phyloP scores from a whole-genome alignment of 208 protist species.

The Leishmania braziliensis region DNA sequence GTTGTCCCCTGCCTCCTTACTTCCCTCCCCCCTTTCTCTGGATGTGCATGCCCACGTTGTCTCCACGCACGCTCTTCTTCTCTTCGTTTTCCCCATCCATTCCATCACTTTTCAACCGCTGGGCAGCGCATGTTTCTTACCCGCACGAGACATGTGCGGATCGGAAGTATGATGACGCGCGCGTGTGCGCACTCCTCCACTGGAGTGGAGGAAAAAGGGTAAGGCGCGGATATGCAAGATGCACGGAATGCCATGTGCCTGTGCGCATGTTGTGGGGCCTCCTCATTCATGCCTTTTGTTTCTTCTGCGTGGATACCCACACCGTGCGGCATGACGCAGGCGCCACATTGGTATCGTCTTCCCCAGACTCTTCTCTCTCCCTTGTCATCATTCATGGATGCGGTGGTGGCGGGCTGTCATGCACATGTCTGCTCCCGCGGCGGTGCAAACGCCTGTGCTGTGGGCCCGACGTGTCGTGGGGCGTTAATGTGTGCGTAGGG shows the following conservation, averaged over 20 bases:
- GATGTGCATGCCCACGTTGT: neutral
- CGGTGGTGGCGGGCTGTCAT: neutral
- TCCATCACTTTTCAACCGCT: no score
- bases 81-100: neutral
- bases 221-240: neutral
- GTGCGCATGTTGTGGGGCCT: neutral
- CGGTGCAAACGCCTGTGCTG: neutral
- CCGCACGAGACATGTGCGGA: neutral
- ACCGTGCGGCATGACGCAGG: neutral
- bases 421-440: neutral
- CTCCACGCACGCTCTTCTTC: neutral
- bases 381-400: neutral
- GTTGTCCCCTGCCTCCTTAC: neutral
- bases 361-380: neutral
- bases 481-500: neutral
- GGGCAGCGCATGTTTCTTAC: neutral
- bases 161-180: neutral
- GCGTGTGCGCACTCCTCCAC: neutral
- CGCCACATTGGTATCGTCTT: neutral
- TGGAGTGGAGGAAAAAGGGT: neutral
- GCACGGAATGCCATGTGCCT: neutral
- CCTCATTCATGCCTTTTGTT: neutral
- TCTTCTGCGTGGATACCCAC: neutral
- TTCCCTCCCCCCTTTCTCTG: neutral
- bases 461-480: neutral